phyloP scores from a whole-genome alignment of 2,329 filamentous ascomycete species.

The Pseudogymnoascus sp. region DNA sequence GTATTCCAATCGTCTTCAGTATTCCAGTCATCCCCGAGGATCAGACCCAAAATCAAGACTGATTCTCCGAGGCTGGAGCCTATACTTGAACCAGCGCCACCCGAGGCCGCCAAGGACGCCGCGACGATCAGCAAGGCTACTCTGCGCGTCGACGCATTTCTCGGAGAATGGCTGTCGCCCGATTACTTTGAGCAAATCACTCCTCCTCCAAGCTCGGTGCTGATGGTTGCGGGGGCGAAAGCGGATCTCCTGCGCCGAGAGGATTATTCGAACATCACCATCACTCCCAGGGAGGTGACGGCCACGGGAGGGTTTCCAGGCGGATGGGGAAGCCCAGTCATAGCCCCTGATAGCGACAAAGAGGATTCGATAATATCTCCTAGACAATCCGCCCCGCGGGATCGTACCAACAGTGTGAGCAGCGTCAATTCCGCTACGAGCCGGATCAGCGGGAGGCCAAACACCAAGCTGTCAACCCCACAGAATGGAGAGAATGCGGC shows the following conservation, averaged over 20 bases:
- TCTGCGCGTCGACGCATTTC: constrained; percentile 80
- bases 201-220: constrained; percentile 73
- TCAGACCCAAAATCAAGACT: constrained; percentile 21
- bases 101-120: constrained; percentile 14
- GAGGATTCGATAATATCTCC: constrained; percentile 21
- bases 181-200: constrained; percentile 92
- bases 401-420: constrained; percentile 29
- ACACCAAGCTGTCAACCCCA: background rate
- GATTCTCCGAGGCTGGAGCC: constrained; percentile 24
- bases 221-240: constrained; percentile 87
- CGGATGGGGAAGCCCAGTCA: constrained; percentile 29
- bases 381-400: constrained; percentile 13
- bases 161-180: constrained; percentile 91
- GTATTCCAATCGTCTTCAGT: constrained; percentile 6
- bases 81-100: constrained; percentile 23
- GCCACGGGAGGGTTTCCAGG: constrained; percentile 31
- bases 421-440: constrained; percentile 19
- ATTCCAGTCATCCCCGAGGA: constrained; percentile 25
- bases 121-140: constrained; percentile 46
- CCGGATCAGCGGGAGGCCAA: background rate
- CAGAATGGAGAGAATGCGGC: constrained; percentile 26
- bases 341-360: constrained; percentile 20
- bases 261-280: constrained; percentile 47
- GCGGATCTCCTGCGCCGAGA: constrained; percentile 74
- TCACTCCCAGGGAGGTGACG: constrained; percentile 21